A percentile compares a stretch with the other conserved stretches of the same genome.
Conservation (phyloP, 768 basidiomycete genomes). For the Sporobolomyces pararoseus region DNA sequence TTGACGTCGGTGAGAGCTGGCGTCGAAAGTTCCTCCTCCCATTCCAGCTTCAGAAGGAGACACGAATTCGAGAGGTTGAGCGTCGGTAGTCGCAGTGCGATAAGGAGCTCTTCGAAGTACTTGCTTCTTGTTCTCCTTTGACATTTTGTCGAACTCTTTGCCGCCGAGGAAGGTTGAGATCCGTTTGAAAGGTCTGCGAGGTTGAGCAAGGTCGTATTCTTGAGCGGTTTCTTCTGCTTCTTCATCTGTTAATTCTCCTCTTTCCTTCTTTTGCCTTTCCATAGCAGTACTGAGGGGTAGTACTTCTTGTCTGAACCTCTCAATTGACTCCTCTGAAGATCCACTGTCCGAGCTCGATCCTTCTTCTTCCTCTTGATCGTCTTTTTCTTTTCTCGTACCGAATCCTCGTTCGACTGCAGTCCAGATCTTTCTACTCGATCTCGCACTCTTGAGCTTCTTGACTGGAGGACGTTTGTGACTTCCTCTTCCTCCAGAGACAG, state of each 20-base stretch:
- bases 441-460: not conserved
- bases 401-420: not conserved
- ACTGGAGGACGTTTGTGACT: not conserved
- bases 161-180: constrained; percentile 13
- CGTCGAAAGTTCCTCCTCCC: not conserved
- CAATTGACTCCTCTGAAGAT: not conserved
- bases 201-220: not conserved
- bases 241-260: not conserved
- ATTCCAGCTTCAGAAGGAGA: not conserved
- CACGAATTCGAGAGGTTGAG: not conserved
- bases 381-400: not conserved
- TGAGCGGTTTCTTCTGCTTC: not conserved
- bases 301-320: not conserved
- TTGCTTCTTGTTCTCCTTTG: not conserved
- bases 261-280: not conserved
- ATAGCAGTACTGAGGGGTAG: not conserved
- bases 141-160: not conserved
- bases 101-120: constrained; percentile 1
- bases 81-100: not conserved
- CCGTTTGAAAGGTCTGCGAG: not conserved
- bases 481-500: not conserved
- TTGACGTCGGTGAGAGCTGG: not conserved
- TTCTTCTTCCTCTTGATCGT: not conserved
- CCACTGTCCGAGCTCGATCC: too few relatives aligned
- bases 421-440: not conserved